A percentile compares a stretch with the other conserved stretches of the same genome.
phyloP scores from a whole-genome alignment of 768 basidiomycete genomes.

The Pholiota conissans region DNA sequence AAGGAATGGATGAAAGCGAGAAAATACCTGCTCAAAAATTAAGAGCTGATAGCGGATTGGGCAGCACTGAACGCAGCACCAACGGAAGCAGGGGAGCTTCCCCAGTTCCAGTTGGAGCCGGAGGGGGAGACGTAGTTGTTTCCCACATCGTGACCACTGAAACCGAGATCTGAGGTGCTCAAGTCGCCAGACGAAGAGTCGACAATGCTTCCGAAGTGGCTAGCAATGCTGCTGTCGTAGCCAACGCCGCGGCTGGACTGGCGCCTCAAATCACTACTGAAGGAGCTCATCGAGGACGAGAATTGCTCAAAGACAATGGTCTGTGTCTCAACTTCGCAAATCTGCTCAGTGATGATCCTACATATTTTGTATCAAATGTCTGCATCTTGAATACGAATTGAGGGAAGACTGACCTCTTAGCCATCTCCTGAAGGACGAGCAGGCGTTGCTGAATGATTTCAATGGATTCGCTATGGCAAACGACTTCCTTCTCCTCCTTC shows the following conservation, averaged over 20 bases:
- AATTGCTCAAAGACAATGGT: slow-evolving; percentile 44
- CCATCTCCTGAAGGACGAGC: slow-evolving; percentile 44
- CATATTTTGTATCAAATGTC: background rate
- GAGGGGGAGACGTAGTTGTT: slow-evolving; percentile 30
- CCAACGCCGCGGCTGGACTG: slow-evolving; percentile 35
- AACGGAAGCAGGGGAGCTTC: slow-evolving; percentile 28
- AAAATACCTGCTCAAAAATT: background rate
- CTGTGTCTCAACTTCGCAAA: slow-evolving; percentile 52
- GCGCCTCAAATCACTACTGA: slow-evolving; percentile 39
- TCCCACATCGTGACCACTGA: slow-evolving; percentile 38
- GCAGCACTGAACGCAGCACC: slow-evolving; percentile 31
- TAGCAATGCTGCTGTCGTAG: slow-evolving; percentile 36
- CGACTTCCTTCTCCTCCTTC: slow-evolving; percentile 32
- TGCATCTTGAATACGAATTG: background rate
- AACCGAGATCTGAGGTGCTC: slow-evolving; percentile 36
- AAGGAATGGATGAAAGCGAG: background rate
- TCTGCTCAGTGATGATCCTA: slow-evolving; percentile 45
- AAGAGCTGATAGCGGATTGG: slow-evolving; percentile 17
- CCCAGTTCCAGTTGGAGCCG: slow-evolving; percentile 42
- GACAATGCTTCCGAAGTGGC: slow-evolving; percentile 32
- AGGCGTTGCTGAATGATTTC: slow-evolving; percentile 49
- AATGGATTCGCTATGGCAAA: slow-evolving; percentile 37
- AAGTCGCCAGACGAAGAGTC: slow-evolving; percentile 35
- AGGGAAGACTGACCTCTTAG: slow-evolving; percentile 34
- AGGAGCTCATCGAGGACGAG: slow-evolving; percentile 33